Conservation (phyloP, 345 rosid genomes). For the Eucalyptus regnans region DNA sequence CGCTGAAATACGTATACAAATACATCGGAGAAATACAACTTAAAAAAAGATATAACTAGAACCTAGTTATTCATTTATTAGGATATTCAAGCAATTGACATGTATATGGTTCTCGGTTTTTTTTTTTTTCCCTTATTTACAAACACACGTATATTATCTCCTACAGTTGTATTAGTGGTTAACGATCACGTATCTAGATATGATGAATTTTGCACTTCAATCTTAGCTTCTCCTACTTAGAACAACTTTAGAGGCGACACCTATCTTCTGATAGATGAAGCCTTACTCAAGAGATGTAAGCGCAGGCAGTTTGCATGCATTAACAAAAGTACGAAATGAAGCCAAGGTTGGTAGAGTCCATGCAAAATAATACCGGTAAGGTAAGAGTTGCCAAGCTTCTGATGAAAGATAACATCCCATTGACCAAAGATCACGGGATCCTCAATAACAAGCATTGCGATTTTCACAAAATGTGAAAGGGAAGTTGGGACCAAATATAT, state of each 20-base stretch:
- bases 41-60: background rate
- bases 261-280: background rate
- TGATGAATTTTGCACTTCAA: background rate
- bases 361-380: background rate
- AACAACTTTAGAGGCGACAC: background rate
- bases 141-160: too few species aligned
- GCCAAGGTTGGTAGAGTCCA: background rate
- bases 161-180: fast-evolving
- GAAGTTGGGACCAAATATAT: background rate
- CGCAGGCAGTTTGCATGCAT: fast-evolving
- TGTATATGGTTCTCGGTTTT: fast-evolving
- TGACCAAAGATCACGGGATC: background rate
- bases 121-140: too few species aligned
- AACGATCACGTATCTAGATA: too few species aligned
- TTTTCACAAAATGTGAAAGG: too few species aligned
- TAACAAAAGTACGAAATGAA: too few species aligned
- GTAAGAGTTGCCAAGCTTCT: background rate
- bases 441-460: too few species aligned
- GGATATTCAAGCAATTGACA: too few species aligned
- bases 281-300: fast-evolving
- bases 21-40: too few species aligned
- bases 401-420: background rate
- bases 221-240: background rate
- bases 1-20: background rate
- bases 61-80: background rate